These are phyloP conservation scores for Closterium sp. DNA, from an alignment of 139 green algal species.

Conservation along the genomic window DNA sequence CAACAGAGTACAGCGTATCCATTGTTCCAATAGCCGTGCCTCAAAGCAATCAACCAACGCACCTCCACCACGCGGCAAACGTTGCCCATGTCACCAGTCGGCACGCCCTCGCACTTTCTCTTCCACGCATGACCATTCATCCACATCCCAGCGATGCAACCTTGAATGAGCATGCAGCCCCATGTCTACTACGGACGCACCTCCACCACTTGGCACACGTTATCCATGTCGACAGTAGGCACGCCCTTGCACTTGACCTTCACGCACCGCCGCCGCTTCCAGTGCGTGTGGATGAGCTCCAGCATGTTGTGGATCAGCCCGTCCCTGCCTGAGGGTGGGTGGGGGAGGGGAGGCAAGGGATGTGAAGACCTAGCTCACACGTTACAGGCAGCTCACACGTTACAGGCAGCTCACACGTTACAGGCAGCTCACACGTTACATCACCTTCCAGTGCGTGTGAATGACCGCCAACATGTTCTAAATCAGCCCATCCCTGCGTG, in stretches of 20 bases:
- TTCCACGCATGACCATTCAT: background rate
- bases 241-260: conserved; percentile 49
- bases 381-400: no score
- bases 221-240: conserved; percentile 45
- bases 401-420: no score
- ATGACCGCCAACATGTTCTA: no score
- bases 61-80: conserved; percentile 35
- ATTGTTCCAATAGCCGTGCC: no score
- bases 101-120: conserved; percentile 48
- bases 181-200: no score
- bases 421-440: no score
- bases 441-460: no score
- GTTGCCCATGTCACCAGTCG: conserved; percentile 42
- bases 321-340: conserved; percentile 25
- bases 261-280: conserved; percentile 34
- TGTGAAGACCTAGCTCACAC: no score
- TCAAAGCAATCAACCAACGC: no score
- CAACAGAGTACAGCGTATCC: no score
- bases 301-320: conserved; percentile 49
- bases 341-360: background rate
- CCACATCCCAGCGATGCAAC: background rate
- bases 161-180: background rate
- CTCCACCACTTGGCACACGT: conserved; percentile 29
- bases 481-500: no score
- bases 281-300: conserved; percentile 47